Base-by-base conservation (phyloP, 1,284 basidiomycete genomes). In the Coniophora puteana region DNA sequence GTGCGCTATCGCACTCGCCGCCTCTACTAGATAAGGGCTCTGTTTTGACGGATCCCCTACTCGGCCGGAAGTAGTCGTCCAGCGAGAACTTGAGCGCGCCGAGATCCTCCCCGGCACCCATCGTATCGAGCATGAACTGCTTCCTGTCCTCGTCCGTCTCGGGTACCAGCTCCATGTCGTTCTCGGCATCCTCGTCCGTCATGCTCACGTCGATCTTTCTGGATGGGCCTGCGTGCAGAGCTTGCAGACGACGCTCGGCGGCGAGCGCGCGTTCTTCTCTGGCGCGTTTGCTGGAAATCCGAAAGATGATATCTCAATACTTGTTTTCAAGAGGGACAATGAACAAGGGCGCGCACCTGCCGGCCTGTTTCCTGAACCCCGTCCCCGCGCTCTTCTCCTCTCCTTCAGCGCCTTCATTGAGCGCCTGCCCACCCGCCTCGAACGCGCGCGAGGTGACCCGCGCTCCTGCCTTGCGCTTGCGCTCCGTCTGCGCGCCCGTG, bases 211-310 rank as follows among this genome's bases (percentile, higher is more conserved):
- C 16, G 40, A 22, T 32, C 37, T 23, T 5, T n/a, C 18, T 12
- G 26, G 22, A 41, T n/a, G 14, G 14, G 7, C 25, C n/a, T 45
- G 49, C 32, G 44, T 71, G 68, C 29, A 80, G 51, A 8, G 66
- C 38, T 36, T 63, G 61, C 8, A 85, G 40, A 26, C 87, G 69
- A 20, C 66, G 69, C 61, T 90, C 83, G 8, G 74, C 76, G n/a
- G 86, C 87, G 24, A 78, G 48, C 3, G 83, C 83, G 40, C 86
- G 69, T 53, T 86, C 83, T 49, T 87, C 83, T 44, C 85, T 67
- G 11, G 86, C 87, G 20, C 80, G 71, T 56, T 86, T 86, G 54
- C 87, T 89, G 48, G 18, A 40, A 12, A 29, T 6, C n/a, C 24
- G n/a, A 35, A 36, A 26, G 36, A n/a, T n/a, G n/a, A n/a, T n/a